A percentile compares a stretch with the other conserved stretches of the same genome.
Evolutionary conservation across 805 yeast genomes (phyloP).

Genomic region (Metschnikowia henanensis): DNA sequence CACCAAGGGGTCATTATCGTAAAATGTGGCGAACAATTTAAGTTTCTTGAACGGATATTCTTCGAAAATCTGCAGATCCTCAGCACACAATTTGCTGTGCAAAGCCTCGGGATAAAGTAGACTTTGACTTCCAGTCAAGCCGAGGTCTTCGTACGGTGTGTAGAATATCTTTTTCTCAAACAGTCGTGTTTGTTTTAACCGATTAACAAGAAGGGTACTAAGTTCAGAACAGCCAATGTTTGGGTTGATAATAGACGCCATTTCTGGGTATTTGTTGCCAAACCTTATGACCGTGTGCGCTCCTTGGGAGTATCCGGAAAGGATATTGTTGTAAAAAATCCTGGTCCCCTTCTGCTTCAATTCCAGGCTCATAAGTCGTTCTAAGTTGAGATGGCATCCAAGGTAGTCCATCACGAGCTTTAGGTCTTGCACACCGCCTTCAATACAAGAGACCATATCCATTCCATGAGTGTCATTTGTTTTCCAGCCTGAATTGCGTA

Average conservation of each 20-base stretch:
- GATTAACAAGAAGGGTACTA: conserved; percentile 42
- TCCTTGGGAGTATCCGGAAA: conserved; percentile 55
- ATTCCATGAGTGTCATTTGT: conserved; percentile 47
- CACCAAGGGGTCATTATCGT: conserved; percentile 35
- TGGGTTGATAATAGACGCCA: conserved; percentile 45
- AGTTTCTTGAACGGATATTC: conserved; percentile 31
- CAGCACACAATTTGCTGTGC: conserved; percentile 28
- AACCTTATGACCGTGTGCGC: conserved; percentile 55
- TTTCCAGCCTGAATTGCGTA: conserved; percentile 45
- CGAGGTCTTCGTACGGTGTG: conserved; percentile 34
- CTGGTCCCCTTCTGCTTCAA: conserved; percentile 20
- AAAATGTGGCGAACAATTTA: conserved; percentile 38
- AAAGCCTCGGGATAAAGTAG: conserved; percentile 33
- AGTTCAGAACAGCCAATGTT: conserved; percentile 52
- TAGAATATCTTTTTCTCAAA: conserved; percentile 33
- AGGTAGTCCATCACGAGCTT: conserved; percentile 44
- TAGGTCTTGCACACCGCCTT: conserved; percentile 48
- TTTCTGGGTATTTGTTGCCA: conserved; percentile 38
- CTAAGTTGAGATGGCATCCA: conserved; percentile 40
- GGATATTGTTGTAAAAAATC: conserved; percentile 35
- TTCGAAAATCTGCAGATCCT: conserved; percentile 34
- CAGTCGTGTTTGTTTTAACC: conserved; percentile 30
- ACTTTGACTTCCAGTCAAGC: conserved; percentile 27
- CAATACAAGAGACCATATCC: conserved; percentile 50
- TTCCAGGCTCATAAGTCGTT: conserved; percentile 20